Conservation (phyloP, 805 yeast genomes). For the Candida ipomoeae region DNA sequence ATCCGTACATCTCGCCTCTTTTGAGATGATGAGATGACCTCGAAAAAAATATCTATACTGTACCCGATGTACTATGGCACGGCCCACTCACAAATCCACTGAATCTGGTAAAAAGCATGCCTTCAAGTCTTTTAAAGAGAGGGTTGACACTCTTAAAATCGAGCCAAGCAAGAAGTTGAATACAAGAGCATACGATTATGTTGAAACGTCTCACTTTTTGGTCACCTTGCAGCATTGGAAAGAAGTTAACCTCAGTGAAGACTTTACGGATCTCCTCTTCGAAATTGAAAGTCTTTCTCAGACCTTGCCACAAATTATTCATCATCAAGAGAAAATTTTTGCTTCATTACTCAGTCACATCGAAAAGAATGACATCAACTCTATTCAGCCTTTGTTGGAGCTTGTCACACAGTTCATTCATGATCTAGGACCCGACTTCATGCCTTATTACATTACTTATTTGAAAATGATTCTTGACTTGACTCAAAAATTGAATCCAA, state of each 20-base stretch:
- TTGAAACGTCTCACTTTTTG: slow-evolving; percentile 72
- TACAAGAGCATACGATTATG: slow-evolving; percentile 63
- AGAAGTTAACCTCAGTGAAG: slow-evolving; percentile 75
- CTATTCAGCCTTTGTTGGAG: slow-evolving; percentile 80
- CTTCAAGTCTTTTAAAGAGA: slow-evolving; percentile 74
- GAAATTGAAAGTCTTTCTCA: slow-evolving; percentile 52
- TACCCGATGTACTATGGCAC: slow-evolving; percentile 2
- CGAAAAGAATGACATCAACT: slow-evolving; percentile 55
- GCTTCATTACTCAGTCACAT: slow-evolving; percentile 46
- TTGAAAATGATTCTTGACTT: slow-evolving; percentile 49
- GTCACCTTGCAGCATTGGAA: slow-evolving; percentile 82
- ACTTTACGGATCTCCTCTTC: slow-evolving; percentile 60
- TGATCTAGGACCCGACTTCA: slow-evolving; percentile 88
- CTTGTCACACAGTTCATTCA: slow-evolving; percentile 77
- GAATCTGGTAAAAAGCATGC: slow-evolving; percentile 54
- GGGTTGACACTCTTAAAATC: slow-evolving; percentile 77
- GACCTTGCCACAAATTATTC: slow-evolving; percentile 76
- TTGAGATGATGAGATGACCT: slow-evolving; percentile 15
- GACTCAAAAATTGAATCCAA: slow-evolving; percentile 34
- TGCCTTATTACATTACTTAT: slow-evolving; percentile 58
- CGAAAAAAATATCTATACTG: not conserved
- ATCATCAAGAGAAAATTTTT: slow-evolving; percentile 61
- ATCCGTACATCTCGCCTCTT: slow-evolving; percentile 14
- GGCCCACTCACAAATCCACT: slow-evolving; percentile 36
- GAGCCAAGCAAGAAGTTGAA: slow-evolving; percentile 60